These are phyloP conservation scores for Amaranthus tricolor DNA, from an alignment of 179 eudicot species.

Conservation along the genomic window DNA sequence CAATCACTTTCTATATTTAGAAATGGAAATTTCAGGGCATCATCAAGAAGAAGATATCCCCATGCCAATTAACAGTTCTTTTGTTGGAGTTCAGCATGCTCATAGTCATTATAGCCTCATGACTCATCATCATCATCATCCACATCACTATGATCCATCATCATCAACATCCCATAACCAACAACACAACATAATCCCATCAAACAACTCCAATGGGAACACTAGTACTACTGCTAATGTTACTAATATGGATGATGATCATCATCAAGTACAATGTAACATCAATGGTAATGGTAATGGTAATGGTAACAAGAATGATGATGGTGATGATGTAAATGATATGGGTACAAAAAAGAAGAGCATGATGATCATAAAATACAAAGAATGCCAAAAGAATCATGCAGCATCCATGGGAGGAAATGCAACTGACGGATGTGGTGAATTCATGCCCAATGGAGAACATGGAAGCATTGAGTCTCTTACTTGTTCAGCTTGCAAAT, in stretches of 20 bases:
- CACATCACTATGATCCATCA: slow-evolving; percentile 10
- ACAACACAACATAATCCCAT: neutral
- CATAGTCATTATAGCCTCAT: slow-evolving; percentile 40
- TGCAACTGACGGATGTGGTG: slow-evolving; percentile 74
- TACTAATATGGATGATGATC: neutral
- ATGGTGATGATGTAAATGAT: neutral
- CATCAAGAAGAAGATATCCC: slow-evolving; percentile 59
- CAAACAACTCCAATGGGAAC: neutral
- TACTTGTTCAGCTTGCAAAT: slow-evolving; percentile 62
- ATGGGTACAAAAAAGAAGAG: neutral
- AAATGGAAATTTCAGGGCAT: slow-evolving; percentile 46
- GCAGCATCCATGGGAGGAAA: slow-evolving; percentile 70
- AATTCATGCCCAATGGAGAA: slow-evolving; percentile 72
- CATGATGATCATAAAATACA: slow-evolving; percentile 16
- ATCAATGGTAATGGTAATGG: too few species aligned
- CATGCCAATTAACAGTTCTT: slow-evolving; percentile 52
- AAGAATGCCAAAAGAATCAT: slow-evolving; percentile 69
- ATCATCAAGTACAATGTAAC: slow-evolving; percentile 2
- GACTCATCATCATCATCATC: slow-evolving; percentile 31
- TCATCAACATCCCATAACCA: slow-evolving; percentile 17
- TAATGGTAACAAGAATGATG: neutral
- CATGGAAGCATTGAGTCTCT: slow-evolving; percentile 63
- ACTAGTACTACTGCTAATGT: neutral
- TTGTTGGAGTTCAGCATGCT: slow-evolving; percentile 26
- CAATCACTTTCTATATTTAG: neutral